phyloP scores from a whole-genome alignment of 495 filamentous ascomycete genomes.

The Penicillium chermesinum region DNA sequence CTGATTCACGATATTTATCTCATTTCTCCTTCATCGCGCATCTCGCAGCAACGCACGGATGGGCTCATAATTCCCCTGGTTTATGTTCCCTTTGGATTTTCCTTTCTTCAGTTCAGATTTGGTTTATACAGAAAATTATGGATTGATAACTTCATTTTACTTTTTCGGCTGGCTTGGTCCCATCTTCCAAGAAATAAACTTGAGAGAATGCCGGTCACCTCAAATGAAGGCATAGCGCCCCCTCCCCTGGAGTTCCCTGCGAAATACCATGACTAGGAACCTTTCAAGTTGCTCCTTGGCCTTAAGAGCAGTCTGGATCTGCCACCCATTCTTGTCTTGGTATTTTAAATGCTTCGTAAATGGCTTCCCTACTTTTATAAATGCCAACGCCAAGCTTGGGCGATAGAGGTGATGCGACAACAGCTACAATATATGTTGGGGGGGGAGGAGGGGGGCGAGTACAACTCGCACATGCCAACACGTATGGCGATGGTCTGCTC shows the following conservation, averaged over 20 bases:
- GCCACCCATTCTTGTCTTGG: background rate
- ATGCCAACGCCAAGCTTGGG: too few species aligned
- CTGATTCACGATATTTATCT: slow-evolving; percentile 5
- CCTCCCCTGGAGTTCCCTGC: background rate
- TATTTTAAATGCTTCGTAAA: background rate
- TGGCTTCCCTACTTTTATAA: too few species aligned
- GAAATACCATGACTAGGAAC: background rate
- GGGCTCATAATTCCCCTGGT: slow-evolving; percentile 4
- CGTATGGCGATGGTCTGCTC: too few species aligned
- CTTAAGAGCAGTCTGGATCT: background rate
- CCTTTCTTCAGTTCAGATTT: slow-evolving; percentile 9
- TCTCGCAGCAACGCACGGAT: slow-evolving; percentile 12
- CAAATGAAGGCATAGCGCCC: background rate
- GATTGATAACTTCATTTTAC: too few species aligned
- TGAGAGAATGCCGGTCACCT: background rate
- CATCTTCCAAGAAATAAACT: background rate
- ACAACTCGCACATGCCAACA: too few species aligned
- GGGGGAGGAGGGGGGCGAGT: too few species aligned
- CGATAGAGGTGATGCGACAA: too few species aligned
- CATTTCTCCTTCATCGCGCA: slow-evolving; percentile 2
- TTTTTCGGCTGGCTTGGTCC: background rate
- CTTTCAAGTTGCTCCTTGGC: background rate
- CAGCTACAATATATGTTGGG: too few species aligned
- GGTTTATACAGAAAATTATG: slow-evolving; percentile 17
- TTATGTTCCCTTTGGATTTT: slow-evolving; percentile 8